Evolutionary conservation across 345 rosid species (phyloP).

Genomic region (Fremontodendron californicum): DNA sequence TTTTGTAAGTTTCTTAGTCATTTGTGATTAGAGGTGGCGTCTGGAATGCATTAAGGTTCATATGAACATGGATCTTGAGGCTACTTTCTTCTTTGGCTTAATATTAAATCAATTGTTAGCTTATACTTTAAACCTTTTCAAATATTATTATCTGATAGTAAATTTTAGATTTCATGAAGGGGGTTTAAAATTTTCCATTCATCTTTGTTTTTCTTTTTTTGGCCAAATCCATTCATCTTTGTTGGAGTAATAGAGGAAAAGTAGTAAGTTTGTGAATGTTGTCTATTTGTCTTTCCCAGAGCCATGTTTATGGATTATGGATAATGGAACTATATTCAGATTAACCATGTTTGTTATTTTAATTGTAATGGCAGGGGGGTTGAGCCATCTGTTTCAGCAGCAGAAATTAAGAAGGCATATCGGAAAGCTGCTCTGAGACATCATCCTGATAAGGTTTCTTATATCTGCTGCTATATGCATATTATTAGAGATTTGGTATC

Average conservation of each 20-base stretch:
- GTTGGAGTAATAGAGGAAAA: neutral
- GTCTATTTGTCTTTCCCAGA: neutral
- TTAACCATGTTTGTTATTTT: neutral
- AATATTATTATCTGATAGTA: neutral
- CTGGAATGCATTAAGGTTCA: neutral
- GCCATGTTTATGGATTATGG: neutral
- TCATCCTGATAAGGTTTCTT: constrained; percentile 97
- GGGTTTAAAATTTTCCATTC: neutral
- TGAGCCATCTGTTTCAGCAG: constrained; percentile 60
- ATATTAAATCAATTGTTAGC: neutral
- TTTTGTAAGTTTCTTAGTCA: constrained; percentile 61
- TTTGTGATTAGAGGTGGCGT: neutral
- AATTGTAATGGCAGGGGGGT: constrained; percentile 60
- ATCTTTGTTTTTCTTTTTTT: neutral
- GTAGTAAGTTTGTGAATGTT: neutral
- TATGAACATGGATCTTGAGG: neutral
- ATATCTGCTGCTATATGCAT: constrained; percentile 2
- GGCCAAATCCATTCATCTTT: neutral
- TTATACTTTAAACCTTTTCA: neutral
- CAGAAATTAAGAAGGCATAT: constrained; percentile 90
- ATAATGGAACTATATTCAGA: neutral
- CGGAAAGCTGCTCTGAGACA: constrained; percentile 91
- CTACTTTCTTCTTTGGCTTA: neutral
- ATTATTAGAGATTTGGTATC: neutral
- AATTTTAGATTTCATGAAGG: neutral